phyloP scores from a whole-genome alignment of 2,329 filamentous ascomycete genomes.

The Fusarium illudens region DNA sequence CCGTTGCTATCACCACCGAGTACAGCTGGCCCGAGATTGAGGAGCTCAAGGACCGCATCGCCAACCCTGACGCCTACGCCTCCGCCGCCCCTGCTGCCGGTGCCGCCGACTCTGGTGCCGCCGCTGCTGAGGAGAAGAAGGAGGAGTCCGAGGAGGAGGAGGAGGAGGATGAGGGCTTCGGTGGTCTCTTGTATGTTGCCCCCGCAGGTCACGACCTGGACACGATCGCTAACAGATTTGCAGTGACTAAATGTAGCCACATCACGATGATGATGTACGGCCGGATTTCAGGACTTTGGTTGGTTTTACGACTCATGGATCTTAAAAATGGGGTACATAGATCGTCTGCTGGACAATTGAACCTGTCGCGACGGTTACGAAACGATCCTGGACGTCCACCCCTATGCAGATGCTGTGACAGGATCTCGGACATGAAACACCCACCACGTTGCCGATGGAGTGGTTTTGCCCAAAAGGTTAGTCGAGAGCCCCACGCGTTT shows the following conservation, averaged over 20 bases:
- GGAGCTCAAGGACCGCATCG: conserved; percentile 98
- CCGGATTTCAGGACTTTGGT: conserved; percentile 54
- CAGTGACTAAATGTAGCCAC: conserved; percentile 61
- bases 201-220: neutral
- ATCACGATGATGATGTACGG: conserved; percentile 49
- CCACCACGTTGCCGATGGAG: conserved; percentile 9
- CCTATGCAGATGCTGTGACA: conserved; percentile 38
- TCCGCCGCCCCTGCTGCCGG: conserved; percentile 77
- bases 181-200: conserved; percentile 75
- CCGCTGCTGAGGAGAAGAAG: conserved; percentile 70
- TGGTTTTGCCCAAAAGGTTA: conserved; percentile 53
- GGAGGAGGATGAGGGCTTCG: conserved; percentile 75
- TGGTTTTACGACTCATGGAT: conserved; percentile 56
- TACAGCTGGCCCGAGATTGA: conserved; percentile 95
- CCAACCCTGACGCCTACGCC: conserved; percentile 97
- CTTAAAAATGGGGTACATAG: conserved; percentile 56
- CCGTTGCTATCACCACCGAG: conserved; percentile 89
- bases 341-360: conserved; percentile 57
- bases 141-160: conserved; percentile 75
- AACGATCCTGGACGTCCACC: conserved; percentile 32
- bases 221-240: conserved; percentile 49
- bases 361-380: conserved; percentile 46
- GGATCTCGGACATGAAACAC: conserved; percentile 32
- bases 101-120: conserved; percentile 59
- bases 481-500: conserved; percentile 41